phyloP scores from a whole-genome alignment of 208 protist species.

The Acanthamoeba castellanii region DNA sequence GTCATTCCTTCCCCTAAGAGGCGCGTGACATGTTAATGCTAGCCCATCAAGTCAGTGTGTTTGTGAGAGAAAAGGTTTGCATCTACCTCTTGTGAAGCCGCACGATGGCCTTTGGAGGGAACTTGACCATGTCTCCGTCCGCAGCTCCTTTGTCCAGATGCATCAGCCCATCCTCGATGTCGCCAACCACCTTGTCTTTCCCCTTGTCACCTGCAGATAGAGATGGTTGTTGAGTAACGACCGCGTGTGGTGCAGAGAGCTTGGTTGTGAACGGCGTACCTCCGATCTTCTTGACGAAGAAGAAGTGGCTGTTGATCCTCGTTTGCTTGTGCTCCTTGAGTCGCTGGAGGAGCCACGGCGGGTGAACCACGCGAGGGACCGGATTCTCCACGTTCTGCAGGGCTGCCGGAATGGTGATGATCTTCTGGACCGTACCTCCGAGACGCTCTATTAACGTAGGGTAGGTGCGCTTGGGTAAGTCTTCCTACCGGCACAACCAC shows the following conservation, averaged over 20 bases:
- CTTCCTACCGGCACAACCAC: background rate
- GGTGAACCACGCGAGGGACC: conserved; percentile 97
- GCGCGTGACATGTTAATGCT: background rate
- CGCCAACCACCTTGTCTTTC: background rate
- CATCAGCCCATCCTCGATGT: conserved; percentile 83
- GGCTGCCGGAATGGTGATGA: conserved; percentile 99
- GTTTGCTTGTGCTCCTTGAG: conserved; percentile 86
- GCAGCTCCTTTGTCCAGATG: conserved; percentile 21
- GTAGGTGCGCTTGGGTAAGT: background rate
- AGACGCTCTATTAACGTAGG: conserved; percentile 90
- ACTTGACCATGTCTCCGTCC: conserved; percentile 35
- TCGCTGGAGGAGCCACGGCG: conserved; percentile 97
- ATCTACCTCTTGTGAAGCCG: conserved; percentile 54
- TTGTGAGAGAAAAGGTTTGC: background rate
- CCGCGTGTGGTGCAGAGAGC: background rate
- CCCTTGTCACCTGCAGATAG: conserved; percentile 1
- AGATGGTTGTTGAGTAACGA: too few species aligned
- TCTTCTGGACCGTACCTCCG: conserved; percentile 98
- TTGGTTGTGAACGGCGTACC: background rate
- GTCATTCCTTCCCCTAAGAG: conserved; percentile 20
- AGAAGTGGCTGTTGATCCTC: conserved; percentile 79
- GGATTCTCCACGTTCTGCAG: conserved; percentile 98
- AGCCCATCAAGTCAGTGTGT: background rate
- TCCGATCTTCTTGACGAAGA: conserved; percentile 48
- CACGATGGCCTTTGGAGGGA: conserved; percentile 68